Base-by-base conservation (phyloP, 495 filamentous ascomycete genomes). In the Neurospora sublineolata region DNA sequence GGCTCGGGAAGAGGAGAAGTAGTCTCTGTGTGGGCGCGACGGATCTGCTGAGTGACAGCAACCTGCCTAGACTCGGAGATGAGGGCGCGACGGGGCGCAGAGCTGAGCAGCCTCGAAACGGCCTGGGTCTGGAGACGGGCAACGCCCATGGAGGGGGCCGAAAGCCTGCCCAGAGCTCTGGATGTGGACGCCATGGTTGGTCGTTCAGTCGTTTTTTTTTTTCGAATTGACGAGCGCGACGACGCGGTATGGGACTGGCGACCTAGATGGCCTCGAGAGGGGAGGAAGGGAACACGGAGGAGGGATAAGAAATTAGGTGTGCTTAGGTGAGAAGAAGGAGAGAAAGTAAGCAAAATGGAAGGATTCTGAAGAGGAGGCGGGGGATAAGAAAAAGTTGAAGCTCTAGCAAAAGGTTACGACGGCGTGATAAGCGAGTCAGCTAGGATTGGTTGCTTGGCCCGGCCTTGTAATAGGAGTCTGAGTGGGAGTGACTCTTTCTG, bases 11-110 rank as follows among this genome's bases (percentile, higher is more conserved):
- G 39, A 18, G 73, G 75, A 30, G 81, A 69, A 42, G 74, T 68
- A 42, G 72, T 76, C 68, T 81, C 80, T 41, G 84, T 78, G 42
- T 83, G 84, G 69, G 75, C 73, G 69, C 86, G 78, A 4, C 76
- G 77, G 76, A 84, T 80, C 73, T 82, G 80, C 58, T 78, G 79
- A 69, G 80, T 40, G 38, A 76, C 73, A 23, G 67, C 73, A 20
- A 68, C 52, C 72, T 72, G 73, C 60, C 69, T 71, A 75, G 75
- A 41, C 75, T 74, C 37, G 60, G 77, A 69, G 60, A 70, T 71
- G 46, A 74, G 58, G 37, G 75, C 69, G 37, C 75, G 77, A 67
- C 76, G 74, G 23, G 77, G 72, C 16, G 76, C 69, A 39, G 74
- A 71, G 27, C 74, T 72, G 73, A 78, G 72, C 20, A 79, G 52